Conservation (phyloP, 192 early-diverging fungal genomes). For the Bifiguratus adelaidae region DNA sequence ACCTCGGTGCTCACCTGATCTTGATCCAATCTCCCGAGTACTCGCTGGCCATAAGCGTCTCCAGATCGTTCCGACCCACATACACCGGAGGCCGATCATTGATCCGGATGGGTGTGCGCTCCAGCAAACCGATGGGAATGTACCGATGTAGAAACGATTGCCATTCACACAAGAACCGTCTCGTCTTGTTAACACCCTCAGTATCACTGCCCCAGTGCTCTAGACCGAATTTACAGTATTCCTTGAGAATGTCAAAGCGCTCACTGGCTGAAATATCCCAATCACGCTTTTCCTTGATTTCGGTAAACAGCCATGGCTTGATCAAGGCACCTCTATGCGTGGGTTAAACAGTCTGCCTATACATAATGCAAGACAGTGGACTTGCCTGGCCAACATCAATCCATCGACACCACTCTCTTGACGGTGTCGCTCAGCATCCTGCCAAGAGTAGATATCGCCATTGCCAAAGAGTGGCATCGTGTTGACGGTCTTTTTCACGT, state of each 20-base stretch:
- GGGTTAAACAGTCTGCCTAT: not conserved
- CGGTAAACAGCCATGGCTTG: slow-evolving; percentile 97
- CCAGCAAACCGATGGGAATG: slow-evolving; percentile 87
- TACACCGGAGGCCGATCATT: slow-evolving; percentile 85
- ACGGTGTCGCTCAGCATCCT: slow-evolving; percentile 71
- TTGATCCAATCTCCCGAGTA: slow-evolving; percentile 85
- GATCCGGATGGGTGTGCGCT: slow-evolving; percentile 84
- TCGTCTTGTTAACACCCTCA: slow-evolving; percentile 69
- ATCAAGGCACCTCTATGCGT: slow-evolving; percentile 51
- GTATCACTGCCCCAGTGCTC: slow-evolving; percentile 95
- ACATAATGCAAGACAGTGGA: slow-evolving; percentile 1
- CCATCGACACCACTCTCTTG: slow-evolving; percentile 62
- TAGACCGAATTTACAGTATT: slow-evolving; percentile 76
- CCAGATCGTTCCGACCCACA: slow-evolving; percentile 79
- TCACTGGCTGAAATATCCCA: slow-evolving; percentile 89
- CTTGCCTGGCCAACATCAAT: slow-evolving; percentile 84
- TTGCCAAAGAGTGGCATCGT: slow-evolving; percentile 62
- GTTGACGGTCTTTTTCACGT: slow-evolving; percentile 29
- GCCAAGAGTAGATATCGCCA: slow-evolving; percentile 74
- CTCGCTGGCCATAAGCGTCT: slow-evolving; percentile 87
- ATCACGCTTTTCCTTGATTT: slow-evolving; percentile 75
- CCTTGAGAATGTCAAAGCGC: slow-evolving; percentile 81
- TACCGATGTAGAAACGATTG: slow-evolving; percentile 67
- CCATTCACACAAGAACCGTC: slow-evolving; percentile 76
- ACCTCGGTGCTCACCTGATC: slow-evolving; percentile 44